phyloP scores from a whole-genome alignment of 352 stramenopile genomes.

The Phytophthora megakarya region DNA sequence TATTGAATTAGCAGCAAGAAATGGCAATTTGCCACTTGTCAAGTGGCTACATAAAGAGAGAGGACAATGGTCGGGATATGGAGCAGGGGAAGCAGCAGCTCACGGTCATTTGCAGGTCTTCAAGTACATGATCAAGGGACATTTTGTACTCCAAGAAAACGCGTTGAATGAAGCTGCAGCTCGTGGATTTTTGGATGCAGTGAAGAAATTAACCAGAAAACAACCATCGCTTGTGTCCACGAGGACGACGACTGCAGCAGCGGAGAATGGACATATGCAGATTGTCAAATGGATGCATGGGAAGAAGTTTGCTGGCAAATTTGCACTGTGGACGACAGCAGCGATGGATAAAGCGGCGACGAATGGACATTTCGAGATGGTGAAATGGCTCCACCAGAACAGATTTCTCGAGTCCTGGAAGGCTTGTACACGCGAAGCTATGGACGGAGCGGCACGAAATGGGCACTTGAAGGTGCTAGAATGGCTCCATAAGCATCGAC shows the following conservation, averaged over 20 bases:
- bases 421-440: constrained; percentile 35
- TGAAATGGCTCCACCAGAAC: constrained; percentile 51
- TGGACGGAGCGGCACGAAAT: constrained; percentile 38
- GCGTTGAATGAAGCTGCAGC: constrained; percentile 36
- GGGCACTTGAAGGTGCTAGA: constrained; percentile 28
- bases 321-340: constrained; percentile 36
- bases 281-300: constrained; percentile 43
- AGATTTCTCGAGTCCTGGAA: constrained; percentile 37
- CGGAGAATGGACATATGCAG: constrained; percentile 32
- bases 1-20: constrained; percentile 37
- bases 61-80: constrained; percentile 42
- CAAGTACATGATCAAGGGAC: constrained; percentile 47
- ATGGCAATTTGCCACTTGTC: constrained; percentile 41
- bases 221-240: constrained; percentile 25
- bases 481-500: constrained; percentile 39
- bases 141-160: constrained; percentile 30
- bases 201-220: constrained; percentile 35
- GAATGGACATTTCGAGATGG: constrained; percentile 39
- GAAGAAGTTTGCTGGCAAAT: constrained; percentile 35
- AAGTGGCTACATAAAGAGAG: constrained; percentile 41
- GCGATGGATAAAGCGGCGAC: constrained; percentile 39
- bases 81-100: constrained; percentile 36
- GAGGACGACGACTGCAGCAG: constrained; percentile 33
- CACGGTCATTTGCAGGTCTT: constrained; percentile 42
- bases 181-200: constrained; percentile 35